Evolutionary conservation across 2,329 filamentous ascomycete genomes (phyloP).

Genomic region (Trichoderma citrinoviride): DNA sequence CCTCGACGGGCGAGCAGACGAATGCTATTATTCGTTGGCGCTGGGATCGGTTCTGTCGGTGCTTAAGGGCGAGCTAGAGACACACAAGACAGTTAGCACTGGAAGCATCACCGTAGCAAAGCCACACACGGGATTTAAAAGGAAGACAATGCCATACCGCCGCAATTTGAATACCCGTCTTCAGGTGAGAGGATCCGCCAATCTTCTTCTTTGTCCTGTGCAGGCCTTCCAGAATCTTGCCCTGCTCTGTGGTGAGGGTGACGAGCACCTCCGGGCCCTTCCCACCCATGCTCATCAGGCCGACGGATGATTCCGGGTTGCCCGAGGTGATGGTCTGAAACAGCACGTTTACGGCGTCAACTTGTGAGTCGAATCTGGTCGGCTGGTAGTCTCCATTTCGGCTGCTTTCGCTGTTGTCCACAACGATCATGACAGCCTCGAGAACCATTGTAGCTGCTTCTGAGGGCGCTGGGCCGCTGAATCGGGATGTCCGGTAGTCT

Average conservation of each 20-base stretch:
- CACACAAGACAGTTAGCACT: slow-evolving; percentile 20
- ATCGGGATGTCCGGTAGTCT: not conserved
- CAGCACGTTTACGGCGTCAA: slow-evolving; percentile 90
- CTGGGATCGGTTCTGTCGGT: slow-evolving; percentile 96
- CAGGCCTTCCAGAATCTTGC: slow-evolving; percentile 88
- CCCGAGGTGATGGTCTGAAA: slow-evolving; percentile 94
- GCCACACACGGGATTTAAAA: too few relatives aligned
- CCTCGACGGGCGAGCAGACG: slow-evolving; percentile 86
- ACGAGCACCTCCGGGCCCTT: slow-evolving; percentile 96
- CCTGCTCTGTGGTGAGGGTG: slow-evolving; percentile 92
- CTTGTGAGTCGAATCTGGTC: slow-evolving; percentile 92
- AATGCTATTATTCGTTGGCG: slow-evolving; percentile 96
- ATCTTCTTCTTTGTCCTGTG: slow-evolving; percentile 91
- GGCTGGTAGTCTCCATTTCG: slow-evolving; percentile 92
- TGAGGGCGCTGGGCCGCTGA: not conserved
- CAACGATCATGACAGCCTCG: slow-evolving; percentile 99
- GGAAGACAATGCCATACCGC: slow-evolving; percentile 61
- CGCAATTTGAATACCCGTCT: slow-evolving; percentile 92
- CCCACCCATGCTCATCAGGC: slow-evolving; percentile 98
- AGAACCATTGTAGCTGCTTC: slow-evolving; percentile 79
- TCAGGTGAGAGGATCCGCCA: slow-evolving; percentile 80
- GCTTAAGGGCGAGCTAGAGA: slow-evolving; percentile 86
- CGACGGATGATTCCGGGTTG: slow-evolving; percentile 95
- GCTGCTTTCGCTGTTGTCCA: slow-evolving; percentile 98
- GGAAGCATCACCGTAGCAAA: not conserved